Conservation (phyloP, 495 filamentous ascomycete genomes). For the Xylaria bambusicola region DNA sequence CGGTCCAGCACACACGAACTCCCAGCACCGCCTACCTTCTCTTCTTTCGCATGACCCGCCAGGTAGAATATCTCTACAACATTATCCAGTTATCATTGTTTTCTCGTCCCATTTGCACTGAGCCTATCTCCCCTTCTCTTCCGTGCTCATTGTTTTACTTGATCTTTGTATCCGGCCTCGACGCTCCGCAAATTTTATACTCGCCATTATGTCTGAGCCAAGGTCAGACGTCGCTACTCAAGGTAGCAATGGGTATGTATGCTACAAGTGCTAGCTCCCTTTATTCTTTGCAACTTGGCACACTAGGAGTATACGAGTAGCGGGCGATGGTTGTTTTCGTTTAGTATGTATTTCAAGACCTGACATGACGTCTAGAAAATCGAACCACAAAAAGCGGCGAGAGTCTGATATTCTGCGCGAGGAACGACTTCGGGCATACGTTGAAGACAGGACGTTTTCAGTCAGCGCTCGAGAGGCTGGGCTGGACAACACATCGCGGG, state of each 20-base stretch:
- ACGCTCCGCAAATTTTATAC: background rate
- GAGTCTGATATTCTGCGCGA: background rate
- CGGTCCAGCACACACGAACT: too few species aligned
- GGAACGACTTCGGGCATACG: background rate
- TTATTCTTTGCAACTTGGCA: background rate
- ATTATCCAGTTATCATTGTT: background rate
- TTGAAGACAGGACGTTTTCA: background rate
- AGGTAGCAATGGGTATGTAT: constrained; percentile 7
- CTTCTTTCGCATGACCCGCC: background rate
- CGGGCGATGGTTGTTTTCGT: background rate
- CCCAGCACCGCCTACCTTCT: background rate
- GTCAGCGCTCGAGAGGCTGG: background rate
- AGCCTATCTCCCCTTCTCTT: too few species aligned
- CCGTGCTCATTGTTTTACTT: too few species aligned
- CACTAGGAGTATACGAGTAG: background rate
- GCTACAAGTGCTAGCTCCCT: background rate
- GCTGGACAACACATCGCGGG: background rate
- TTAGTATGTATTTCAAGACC: background rate
- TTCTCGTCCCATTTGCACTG: too few species aligned
- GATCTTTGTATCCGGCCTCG: background rate
- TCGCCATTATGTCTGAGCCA: constrained; percentile 3
- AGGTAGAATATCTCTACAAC: background rate
- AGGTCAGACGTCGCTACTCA: background rate
- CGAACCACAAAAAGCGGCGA: background rate
- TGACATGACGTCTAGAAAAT: constrained; percentile 1